These are phyloP conservation scores for Amaranthus palmeri DNA, from an alignment of 148 eudicot species.

Conservation along the genomic window DNA sequence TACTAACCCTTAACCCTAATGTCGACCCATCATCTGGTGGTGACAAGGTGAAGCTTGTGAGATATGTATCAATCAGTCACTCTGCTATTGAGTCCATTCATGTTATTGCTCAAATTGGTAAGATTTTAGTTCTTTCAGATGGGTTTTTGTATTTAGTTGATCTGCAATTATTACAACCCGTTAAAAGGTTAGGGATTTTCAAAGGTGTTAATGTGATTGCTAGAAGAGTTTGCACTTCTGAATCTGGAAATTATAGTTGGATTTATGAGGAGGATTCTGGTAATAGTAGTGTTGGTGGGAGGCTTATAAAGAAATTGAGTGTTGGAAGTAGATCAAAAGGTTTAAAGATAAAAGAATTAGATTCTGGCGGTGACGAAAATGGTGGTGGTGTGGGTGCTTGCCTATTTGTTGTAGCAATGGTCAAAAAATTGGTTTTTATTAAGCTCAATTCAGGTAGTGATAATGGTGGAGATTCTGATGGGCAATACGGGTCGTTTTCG, in stretches of 20 bases:
- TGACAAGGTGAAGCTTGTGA: slow-evolving; percentile 26
- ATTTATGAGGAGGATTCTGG: slow-evolving; percentile 23
- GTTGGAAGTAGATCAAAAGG: slow-evolving; percentile 51
- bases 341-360: slow-evolving; percentile 32
- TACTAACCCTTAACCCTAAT: slow-evolving; percentile 42
- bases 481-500: slow-evolving; percentile 25
- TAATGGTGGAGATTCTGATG: slow-evolving; percentile 24
- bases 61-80: slow-evolving; percentile 27
- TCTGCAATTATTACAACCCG: slow-evolving; percentile 30
- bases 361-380: slow-evolving; percentile 28
- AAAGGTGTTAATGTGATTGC: slow-evolving; percentile 56
- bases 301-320: slow-evolving; percentile 52
- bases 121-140: slow-evolving; percentile 47
- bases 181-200: slow-evolving; percentile 35
- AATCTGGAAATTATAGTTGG: slow-evolving; percentile 24
- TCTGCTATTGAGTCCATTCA: slow-evolving; percentile 32
- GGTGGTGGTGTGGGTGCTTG: slow-evolving; percentile 28
- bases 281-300: slow-evolving; percentile 31
- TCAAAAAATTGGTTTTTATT: slow-evolving; percentile 54
- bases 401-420: slow-evolving; percentile 51
- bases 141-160: slow-evolving; percentile 47
- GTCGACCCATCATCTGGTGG: slow-evolving; percentile 16
- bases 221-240: slow-evolving; percentile 42
- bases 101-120: slow-evolving; percentile 34
- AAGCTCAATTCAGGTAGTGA: slow-evolving; percentile 37